Evolutionary conservation across 163 green algal species (phyloP), one percentile per base, ranked within the genome.

Genomic region (Chlamydomonas reinhardtii): DNA sequence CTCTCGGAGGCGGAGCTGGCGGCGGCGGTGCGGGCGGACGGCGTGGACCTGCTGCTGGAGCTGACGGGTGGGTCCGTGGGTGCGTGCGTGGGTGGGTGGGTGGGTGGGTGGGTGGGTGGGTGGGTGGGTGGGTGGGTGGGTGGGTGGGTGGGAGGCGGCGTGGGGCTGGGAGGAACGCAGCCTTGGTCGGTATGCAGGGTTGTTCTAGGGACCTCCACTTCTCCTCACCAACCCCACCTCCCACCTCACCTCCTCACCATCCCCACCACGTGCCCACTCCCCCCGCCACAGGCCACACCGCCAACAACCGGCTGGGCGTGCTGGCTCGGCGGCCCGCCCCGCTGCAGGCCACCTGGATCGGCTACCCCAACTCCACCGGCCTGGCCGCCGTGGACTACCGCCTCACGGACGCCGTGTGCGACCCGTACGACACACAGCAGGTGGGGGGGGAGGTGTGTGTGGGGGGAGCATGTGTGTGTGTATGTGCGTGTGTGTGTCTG

Each of bases 321-420:
- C 91, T 98, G 84, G 97, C 96, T 17, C 90, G 94, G 84, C 90
- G 92, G 20, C 95, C 97, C 0, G 96, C 97, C 4, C 97, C 97
- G 0, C 86, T 99, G 31, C 97, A 98, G 76, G 92, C 95, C 19
- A 99, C 97, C 1, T 99, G 97, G 97, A 99, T 99, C 48, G 97
- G 97, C 4, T 99, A 99, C 90, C 97, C 97, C 86, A 99, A 99
- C 93, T 96, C 91, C 78, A 99, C 97, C 0, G 97, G 97, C 15
- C 91, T 99, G 39, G n/a, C 37, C 0, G 74, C 91, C 0, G 91
- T 99, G 15, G 94, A 99, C 85, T 99, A 98, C 92, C 93, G 97
- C n/a, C 64, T 99, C 69, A 99, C 97, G 4, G 97, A 99, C 75
- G 91, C 83, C 0, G 71, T 97, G 11, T 97, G 91, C 56, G 97